Conservation (phyloP, 2,329 filamentous ascomycete species). For the Penicillium polonicum region DNA sequence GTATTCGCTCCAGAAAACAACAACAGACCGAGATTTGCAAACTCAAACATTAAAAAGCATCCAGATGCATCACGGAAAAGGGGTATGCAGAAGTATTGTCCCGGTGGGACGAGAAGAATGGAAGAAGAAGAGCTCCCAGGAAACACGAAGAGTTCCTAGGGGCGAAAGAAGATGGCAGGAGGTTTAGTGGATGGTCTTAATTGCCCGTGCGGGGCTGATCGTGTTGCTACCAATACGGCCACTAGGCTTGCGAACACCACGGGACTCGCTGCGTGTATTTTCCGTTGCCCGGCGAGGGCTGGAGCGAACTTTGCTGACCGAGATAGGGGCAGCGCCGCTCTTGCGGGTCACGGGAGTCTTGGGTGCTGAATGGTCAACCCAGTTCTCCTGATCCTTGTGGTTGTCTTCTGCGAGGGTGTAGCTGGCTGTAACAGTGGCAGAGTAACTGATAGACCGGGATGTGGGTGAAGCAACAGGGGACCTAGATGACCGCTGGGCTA, state of each 20-base stretch:
- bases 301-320: constrained; percentile 63
- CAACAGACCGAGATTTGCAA: constrained; percentile 10
- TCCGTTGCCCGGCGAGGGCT: constrained; percentile 49
- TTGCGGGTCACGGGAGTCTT: constrained; percentile 59
- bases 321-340: constrained; percentile 51
- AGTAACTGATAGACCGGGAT: constrained; percentile 71
- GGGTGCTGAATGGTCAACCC: constrained; percentile 46
- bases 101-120: constrained; percentile 22
- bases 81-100: constrained; percentile 24
- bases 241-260: constrained; percentile 48
- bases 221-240: constrained; percentile 46
- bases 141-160: constrained; percentile 10
- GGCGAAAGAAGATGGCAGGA: not conserved
- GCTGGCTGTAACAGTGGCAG: constrained; percentile 69
- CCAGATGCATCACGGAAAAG: constrained; percentile 21
- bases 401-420: constrained; percentile 63
- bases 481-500: constrained; percentile 65
- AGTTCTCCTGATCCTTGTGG: constrained; percentile 67
- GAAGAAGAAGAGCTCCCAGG: constrained; percentile 14
- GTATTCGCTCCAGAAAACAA: constrained; percentile 24
- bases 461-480: constrained; percentile 61
- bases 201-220: constrained; percentile 33
- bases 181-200: constrained; percentile 24
- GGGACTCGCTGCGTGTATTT: constrained; percentile 36
- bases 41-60: constrained; percentile 20